Base-by-base conservation (phyloP, 176 grass and related monocot genomes). In the Carex scoparia region DNA sequence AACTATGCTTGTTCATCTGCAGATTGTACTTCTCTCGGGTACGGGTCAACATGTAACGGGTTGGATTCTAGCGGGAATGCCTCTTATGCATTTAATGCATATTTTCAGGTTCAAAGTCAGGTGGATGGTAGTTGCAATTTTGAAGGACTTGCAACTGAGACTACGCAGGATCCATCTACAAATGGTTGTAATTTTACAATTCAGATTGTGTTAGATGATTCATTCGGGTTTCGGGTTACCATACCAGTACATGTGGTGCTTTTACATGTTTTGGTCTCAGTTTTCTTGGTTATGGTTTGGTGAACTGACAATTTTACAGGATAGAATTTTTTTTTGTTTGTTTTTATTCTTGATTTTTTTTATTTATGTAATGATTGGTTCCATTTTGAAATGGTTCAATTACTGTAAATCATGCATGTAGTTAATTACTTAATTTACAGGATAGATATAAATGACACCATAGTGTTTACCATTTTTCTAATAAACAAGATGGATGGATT, bases 1-100 rank as follows among this genome's bases (percentile, higher is more conserved):
- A 89, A 81, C 64, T 89, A 83, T 42, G 87, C 87, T 4, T 89
- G 87, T 49, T 67, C 84, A 37, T 68, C 57, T 30, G 84, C 87
- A 1, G 89, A 91, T 46, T 91, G 89, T 81, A 91, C 89, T 18
- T 27, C 86, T 0, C 89, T 91, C 11, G 89, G 89, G 9, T 91
- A 88, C 30, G 89, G 86, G 16, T 91, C 89, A 3, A 84, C 86
- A 0, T 91, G 89, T 67, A 88, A 91, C 55, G 68, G 83, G 19
- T 79, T 91, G 86, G 89, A 91, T 63, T 59, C 84, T 1, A 88
- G 73, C 27, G 86, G 89, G 10, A 91, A 91, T 54, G 86, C 89
- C n/a, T 91, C 89, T n/a, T 91, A 86, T 58, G 89, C 89, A 72
- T 91, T 91, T 55, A 91, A 91, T 81, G 87, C 85, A 61, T 91